These are phyloP conservation scores for Pleurotus citrinopileatus DNA, from an alignment of 768 basidiomycete species.

Conservation along the genomic window DNA sequence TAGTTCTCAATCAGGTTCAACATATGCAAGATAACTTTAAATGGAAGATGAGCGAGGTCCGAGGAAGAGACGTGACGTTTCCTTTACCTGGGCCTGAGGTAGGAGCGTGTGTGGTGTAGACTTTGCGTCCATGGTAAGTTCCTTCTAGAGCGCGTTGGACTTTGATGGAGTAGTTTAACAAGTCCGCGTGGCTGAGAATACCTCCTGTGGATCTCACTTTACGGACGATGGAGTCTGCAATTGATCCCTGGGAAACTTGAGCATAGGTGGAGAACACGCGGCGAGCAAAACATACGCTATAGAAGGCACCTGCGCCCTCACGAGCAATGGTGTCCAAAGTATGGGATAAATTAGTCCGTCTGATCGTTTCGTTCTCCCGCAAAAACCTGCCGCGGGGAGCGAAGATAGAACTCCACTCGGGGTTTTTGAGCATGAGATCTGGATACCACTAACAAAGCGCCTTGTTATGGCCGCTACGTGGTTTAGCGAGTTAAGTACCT, in stretches of 20 bases:
- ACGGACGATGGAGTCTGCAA: conserved; percentile 75
- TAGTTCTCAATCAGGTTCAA: conserved; percentile 89
- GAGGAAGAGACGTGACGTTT: neutral
- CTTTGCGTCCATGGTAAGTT: conserved; percentile 69
- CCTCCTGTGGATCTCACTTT: conserved; percentile 76
- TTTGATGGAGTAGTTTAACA: conserved; percentile 65
- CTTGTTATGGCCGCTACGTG: neutral
- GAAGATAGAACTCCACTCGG: conserved; percentile 83
- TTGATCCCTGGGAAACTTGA: conserved; percentile 52
- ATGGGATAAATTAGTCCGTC: conserved; percentile 68
- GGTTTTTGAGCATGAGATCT: conserved; percentile 58
- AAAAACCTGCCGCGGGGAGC: conserved; percentile 72
- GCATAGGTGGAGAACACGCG: neutral
- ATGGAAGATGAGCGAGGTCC: neutral
- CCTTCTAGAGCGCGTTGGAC: conserved; percentile 75
- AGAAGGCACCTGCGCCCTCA: conserved; percentile 80
- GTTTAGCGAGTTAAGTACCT: conserved; percentile 17
- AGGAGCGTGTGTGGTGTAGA: conserved; percentile 86
- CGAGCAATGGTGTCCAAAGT: conserved; percentile 74
- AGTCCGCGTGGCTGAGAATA: conserved; percentile 72
- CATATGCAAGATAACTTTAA: conserved; percentile 77
- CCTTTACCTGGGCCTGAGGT: conserved; percentile 72
- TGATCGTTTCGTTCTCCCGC: conserved; percentile 71
- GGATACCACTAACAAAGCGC: conserved; percentile 34
- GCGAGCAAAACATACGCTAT: conserved; percentile 44